Percentiles rank a stretch among this genome's conserved stretches.
Conservation (phyloP, 2,329 filamentous ascomycete genomes). For the Colletotrichum cuscutae region DNA sequence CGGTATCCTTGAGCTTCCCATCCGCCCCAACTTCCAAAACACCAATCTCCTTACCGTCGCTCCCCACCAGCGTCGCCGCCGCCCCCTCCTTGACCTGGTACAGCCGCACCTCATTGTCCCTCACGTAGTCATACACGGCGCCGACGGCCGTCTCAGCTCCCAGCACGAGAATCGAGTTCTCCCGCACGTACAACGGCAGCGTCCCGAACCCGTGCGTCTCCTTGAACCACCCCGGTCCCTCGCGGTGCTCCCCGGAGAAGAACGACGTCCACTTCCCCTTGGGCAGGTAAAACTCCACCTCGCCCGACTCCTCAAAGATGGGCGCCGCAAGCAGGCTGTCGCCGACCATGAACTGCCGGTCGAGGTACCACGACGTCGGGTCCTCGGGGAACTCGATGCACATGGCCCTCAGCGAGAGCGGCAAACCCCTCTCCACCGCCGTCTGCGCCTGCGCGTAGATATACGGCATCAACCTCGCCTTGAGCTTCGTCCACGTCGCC, state of each 20-base stretch:
- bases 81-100: conserved; percentile 55
- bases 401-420: conserved; percentile 71
- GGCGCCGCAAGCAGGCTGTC: conserved; percentile 71
- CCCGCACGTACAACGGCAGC: conserved; percentile 67
- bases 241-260: conserved; percentile 59
- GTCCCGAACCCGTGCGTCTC: conserved; percentile 69
- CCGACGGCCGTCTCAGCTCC: conserved; percentile 51
- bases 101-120: conserved; percentile 58
- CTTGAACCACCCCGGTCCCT: conserved; percentile 66
- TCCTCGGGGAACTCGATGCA: conserved; percentile 79
- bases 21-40: conserved; percentile 50
- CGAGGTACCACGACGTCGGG: conserved; percentile 73
- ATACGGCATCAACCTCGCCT: conserved; percentile 64
- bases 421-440: conserved; percentile 62
- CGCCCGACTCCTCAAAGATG: conserved; percentile 70
- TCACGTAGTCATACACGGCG: conserved; percentile 58
- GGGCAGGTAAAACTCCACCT: conserved; percentile 74
- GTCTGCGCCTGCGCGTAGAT: conserved; percentile 55
- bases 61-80: conserved; percentile 53
- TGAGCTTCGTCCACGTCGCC: conserved; percentile 59
- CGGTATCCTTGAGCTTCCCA: conserved; percentile 51
- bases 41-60: conserved; percentile 52
- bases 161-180: conserved; percentile 60
- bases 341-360: conserved; percentile 81
- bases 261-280: conserved; percentile 58